Conservation (phyloP, 345 rosid species). For the Sonneratia caseolaris region DNA sequence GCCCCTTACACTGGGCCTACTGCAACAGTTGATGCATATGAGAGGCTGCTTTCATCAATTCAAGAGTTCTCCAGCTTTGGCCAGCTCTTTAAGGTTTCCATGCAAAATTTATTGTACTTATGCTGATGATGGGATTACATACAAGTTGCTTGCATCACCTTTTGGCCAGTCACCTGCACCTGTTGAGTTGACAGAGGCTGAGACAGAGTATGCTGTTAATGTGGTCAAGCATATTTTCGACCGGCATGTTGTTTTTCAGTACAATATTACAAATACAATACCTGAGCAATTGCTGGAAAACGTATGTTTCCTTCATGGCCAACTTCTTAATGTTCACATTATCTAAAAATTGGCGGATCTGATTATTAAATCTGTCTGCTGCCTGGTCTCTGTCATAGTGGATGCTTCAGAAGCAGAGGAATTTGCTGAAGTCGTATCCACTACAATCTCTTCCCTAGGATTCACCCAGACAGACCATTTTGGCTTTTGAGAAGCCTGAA, state of each 20-base stretch:
- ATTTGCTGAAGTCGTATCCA: slow-evolving; percentile 53
- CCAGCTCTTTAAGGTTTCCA: slow-evolving; percentile 79
- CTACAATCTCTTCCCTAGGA: slow-evolving; percentile 81
- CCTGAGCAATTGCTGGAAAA: slow-evolving; percentile 91
- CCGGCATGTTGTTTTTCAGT: slow-evolving; percentile 84
- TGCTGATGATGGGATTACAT: slow-evolving; percentile 6
- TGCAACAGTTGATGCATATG: slow-evolving; percentile 67
- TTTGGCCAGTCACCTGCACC: slow-evolving; percentile 64
- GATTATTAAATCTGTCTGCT: slow-evolving; percentile 8
- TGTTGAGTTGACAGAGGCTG: slow-evolving; percentile 95
- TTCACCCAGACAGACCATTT: slow-evolving; percentile 83
- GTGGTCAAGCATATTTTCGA: slow-evolving; percentile 88
- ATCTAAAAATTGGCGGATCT: neutral
- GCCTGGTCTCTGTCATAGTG: slow-evolving; percentile 73
- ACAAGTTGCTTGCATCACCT: slow-evolving; percentile 10
- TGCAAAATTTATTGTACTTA: neutral
- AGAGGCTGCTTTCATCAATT: slow-evolving; percentile 70
- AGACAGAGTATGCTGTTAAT: slow-evolving; percentile 92
- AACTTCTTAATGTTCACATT: neutral
- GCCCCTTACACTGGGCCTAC: slow-evolving; percentile 51
- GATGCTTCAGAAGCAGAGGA: slow-evolving; percentile 93
- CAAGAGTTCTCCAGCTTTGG: slow-evolving; percentile 76
- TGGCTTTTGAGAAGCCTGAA: slow-evolving; percentile 81
- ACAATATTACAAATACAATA: slow-evolving; percentile 91
- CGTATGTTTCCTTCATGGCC: slow-evolving; percentile 30